Evolutionary conservation across 2,329 filamentous ascomycete genomes (phyloP), one percentile per base, ranked within the genome.

Genomic region (Coleophoma crateriformis): DNA sequence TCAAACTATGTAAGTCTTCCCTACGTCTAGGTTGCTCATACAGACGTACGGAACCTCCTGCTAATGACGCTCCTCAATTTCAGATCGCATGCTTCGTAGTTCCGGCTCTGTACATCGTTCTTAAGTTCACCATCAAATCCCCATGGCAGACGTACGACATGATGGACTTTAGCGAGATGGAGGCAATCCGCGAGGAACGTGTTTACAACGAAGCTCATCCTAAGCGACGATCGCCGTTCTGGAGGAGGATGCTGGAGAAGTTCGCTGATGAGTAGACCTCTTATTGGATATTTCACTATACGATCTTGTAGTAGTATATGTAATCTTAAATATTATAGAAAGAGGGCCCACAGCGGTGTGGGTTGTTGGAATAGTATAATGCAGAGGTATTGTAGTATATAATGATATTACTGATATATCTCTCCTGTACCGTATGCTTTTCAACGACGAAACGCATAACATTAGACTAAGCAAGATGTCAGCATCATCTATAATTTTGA

Each of bases 231-330:
- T 12, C 8, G 5, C 20, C 41, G n/a, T 13, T 32, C 10, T 44
- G 41, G 41, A 44, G 41, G 41, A 44, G 13, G 12, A n/a, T 44
- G 32, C n/a, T 44, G 13, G 41, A 44, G 41, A 44, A 44, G 41
- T 44, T 44, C 27, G 27, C 41, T 44, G 41, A 44, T 32, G 19
- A 44, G 22, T 44, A 44, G 41, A 38, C 7, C 35, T 38, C 7
- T n/a, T 38, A 6, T 38, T 38, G 35, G 35, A 38, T 38, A 38
- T 38, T 13, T 17, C n/a, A 12, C 27, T 27, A 27, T 27, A 10
- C 27, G 7, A 27, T 27, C 6, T 27, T 7, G 6, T 27, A 7
- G 27, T 27, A 27, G 27, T 7, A 27, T 27, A 27, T 27, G 27
- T 27, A 27, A 27, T 27, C 27, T 27, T 27, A 27, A 27, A 10